Conservation (phyloP, 2,329 filamentous ascomycete genomes). For the Apiospora phragmitis region DNA sequence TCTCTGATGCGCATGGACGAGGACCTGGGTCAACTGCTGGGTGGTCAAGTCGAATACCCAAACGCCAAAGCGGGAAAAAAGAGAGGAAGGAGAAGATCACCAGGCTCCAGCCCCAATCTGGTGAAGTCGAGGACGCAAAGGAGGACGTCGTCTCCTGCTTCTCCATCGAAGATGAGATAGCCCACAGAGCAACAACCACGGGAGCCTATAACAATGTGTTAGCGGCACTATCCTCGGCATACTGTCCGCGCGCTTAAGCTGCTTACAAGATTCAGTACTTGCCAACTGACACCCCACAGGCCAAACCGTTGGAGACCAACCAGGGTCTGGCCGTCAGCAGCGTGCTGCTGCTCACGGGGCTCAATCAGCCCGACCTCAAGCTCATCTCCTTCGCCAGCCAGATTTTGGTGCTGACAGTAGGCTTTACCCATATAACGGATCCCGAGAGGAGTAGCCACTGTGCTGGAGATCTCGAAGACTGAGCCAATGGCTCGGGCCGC, state of each 20-base stretch:
- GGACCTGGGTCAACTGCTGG: constrained; percentile 35
- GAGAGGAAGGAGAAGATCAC: constrained; percentile 41
- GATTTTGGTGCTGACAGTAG: constrained; percentile 17
- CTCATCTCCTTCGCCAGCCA: constrained; percentile 27
- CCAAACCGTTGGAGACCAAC: constrained; percentile 38
- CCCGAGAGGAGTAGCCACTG: constrained; percentile 46
- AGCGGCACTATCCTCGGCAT: neutral
- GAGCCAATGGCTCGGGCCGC: constrained; percentile 47
- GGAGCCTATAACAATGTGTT: constrained; percentile 22
- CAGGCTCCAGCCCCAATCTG: constrained; percentile 29
- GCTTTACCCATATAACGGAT: constrained; percentile 41
- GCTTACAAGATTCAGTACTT: constrained; percentile 40
- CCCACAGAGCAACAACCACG: constrained; percentile 36
- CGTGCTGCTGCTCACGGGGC: constrained; percentile 5
- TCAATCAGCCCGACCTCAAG: constrained; percentile 18
- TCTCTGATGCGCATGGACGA: constrained; percentile 30
- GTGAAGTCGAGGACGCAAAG: constrained; percentile 9
- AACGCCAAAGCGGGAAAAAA: constrained; percentile 41
- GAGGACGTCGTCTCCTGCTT: neutral
- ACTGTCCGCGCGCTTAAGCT: neutral
- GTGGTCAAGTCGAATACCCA: constrained; percentile 44
- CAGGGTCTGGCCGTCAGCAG: constrained; percentile 24
- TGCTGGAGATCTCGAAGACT: constrained; percentile 44
- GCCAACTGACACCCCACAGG: constrained; percentile 42
- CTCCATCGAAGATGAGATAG: constrained; percentile 25